A percentile compares a stretch with the other conserved stretches of the same genome.
phyloP scores from a whole-genome alignment of 2,329 filamentous ascomycete species.

The Fusarium scirpi region DNA sequence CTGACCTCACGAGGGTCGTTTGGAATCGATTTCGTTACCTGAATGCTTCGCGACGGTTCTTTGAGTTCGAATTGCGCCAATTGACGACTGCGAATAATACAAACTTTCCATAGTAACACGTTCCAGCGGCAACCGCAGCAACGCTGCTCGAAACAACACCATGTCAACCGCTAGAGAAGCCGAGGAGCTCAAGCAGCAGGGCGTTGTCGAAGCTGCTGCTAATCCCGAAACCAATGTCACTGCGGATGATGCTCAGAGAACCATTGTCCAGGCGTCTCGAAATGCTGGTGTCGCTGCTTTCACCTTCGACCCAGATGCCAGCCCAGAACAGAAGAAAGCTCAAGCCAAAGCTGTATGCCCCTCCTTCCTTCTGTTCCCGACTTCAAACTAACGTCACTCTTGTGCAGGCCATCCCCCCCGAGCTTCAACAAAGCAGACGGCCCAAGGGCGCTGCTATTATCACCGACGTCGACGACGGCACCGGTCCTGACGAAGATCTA shows the following conservation, averaged over 20 bases:
- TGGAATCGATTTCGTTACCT: constrained; percentile 23
- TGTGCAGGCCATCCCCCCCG: constrained; percentile 54
- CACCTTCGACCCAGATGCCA: constrained; percentile 88
- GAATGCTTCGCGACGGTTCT: constrained; percentile 37
- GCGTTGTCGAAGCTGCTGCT: constrained; percentile 79
- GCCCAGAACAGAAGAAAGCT: constrained; percentile 83
- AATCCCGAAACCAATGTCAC: constrained; percentile 76
- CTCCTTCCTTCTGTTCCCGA: constrained; percentile 2
- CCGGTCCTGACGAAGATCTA: constrained; percentile 78
- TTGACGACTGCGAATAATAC: constrained; percentile 35
- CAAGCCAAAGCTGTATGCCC: constrained; percentile 78
- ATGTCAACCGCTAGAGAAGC: constrained; percentile 53
- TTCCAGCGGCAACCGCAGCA: constrained; percentile 25
- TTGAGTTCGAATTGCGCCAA: constrained; percentile 36
- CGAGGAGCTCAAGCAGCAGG: constrained; percentile 83
- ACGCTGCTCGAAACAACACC: constrained; percentile 37
- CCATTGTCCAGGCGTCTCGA: constrained; percentile 80
- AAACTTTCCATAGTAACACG: constrained; percentile 14
- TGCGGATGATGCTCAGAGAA: constrained; percentile 77
- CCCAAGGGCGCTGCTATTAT: constrained; percentile 76
- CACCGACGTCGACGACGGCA: constrained; percentile 82
- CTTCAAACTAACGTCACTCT: constrained; percentile 19
- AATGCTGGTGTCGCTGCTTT: constrained; percentile 84
- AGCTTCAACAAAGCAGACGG: constrained; percentile 52
- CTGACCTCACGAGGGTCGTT: constrained; percentile 16